Conservation (phyloP, 2,329 filamentous ascomycete species). For the Didymella arachidicola region DNA sequence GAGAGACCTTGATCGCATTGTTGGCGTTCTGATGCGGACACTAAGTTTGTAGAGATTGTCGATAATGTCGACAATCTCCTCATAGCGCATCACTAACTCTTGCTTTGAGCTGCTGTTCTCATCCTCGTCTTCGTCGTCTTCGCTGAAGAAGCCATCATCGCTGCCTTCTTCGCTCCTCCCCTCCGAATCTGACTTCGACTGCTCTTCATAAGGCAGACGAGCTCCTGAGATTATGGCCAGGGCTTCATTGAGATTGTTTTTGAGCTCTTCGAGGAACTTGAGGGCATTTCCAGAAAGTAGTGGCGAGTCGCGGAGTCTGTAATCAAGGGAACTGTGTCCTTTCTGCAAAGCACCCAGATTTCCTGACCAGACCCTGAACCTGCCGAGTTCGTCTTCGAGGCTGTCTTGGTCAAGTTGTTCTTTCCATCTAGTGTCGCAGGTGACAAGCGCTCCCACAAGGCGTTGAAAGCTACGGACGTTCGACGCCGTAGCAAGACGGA, state of each 20-base stretch:
- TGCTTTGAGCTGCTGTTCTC: slow-evolving; percentile 33
- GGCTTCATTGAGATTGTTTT: slow-evolving; percentile 41
- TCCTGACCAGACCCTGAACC: slow-evolving; percentile 48
- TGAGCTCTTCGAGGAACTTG: slow-evolving; percentile 46
- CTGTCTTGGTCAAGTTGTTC: slow-evolving; percentile 37
- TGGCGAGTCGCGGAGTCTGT: slow-evolving; percentile 49
- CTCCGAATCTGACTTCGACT: slow-evolving; percentile 16
- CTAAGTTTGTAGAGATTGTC: slow-evolving; percentile 51
- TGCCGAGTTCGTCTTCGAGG: slow-evolving; percentile 49
- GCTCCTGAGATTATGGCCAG: slow-evolving; percentile 37
- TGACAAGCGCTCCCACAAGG: slow-evolving; percentile 31
- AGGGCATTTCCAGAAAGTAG: slow-evolving; percentile 44
- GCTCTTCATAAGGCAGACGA: slow-evolving; percentile 47
- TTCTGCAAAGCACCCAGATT: slow-evolving; percentile 49
- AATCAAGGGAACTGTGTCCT: slow-evolving; percentile 49
- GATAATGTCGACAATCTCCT: slow-evolving; percentile 48
- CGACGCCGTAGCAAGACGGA: slow-evolving; percentile 42
- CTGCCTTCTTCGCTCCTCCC: slow-evolving; percentile 26
- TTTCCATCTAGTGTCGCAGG: slow-evolving; percentile 22
- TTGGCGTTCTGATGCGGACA: slow-evolving; percentile 48
- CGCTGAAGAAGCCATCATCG: slow-evolving; percentile 39
- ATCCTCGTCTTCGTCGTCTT: slow-evolving; percentile 41
- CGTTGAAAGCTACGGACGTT: slow-evolving; percentile 43
- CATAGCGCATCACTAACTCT: slow-evolving; percentile 47
- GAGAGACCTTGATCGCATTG: slow-evolving; percentile 44